Evolutionary conservation across 1,284 basidiomycete genomes (phyloP), one percentile per base, ranked within the genome.

Genomic region (Grifola frondosa): DNA sequence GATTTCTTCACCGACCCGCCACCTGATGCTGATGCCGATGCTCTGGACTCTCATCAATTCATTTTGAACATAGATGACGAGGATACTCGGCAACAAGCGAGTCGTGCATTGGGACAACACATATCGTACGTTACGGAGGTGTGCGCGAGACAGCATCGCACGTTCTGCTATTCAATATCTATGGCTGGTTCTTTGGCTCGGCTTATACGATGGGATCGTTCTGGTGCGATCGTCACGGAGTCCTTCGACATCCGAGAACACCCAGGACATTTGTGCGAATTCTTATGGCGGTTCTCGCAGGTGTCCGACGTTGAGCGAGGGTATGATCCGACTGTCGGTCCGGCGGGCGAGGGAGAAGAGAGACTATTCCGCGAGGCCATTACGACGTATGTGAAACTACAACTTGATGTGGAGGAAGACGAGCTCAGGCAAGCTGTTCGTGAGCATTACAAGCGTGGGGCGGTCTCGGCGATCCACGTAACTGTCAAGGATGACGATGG

Each of bases 201-300:
- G n/a, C 15, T 34, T 19, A 20, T 46, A 7, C 44, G 44, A 13
- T 46, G 48, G 45, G 48, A 52, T 22, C 40, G 46, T 9, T 30
- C 43, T 5, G 50, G 50, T 6, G 36, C 21, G 5, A 37, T 50
- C 20, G 48, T 41, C 7, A 40, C 45, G 3, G 39, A 43, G 28
- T 9, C 36, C 5, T 51, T 50, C 30, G 30, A 45, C 17, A 16
- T 51, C 16, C 40, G 37, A 13, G n/a, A 34, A 2, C 11, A 47
- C 6, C 43, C 48, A 2, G 35, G 42, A 10, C 11, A 35, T 15
- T 39, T 54, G 3, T 50, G 46, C 31, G 20, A 37, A 8, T 53
- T 53, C 33, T 29, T 47, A 12, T 53, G 50, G 50, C 31, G 39
- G 6, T 49, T 53, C 20, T 16, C 50, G 2, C 24, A 42, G 6